Base-by-base conservation (phyloP, 2,329 filamentous ascomycete species). In the Beauveria pseudobassiana region DNA sequence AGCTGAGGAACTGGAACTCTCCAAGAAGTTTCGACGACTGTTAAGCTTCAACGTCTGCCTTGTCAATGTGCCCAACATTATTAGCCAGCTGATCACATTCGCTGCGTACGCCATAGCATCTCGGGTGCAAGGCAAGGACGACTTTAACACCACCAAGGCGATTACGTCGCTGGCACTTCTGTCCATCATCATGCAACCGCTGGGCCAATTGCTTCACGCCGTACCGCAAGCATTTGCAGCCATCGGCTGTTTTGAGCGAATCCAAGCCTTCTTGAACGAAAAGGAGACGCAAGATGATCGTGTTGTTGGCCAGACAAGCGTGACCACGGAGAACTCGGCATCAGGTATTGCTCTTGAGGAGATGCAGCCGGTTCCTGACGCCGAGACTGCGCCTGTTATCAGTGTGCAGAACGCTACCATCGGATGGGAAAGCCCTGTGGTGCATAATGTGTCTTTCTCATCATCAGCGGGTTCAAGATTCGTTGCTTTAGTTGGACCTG, bases 381-480 rank as follows among this genome's bases (percentile, higher is more conserved):
- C 26, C 26, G 56, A 49, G 28, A 55, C 40, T 54, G 61, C 50
- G 42, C 24, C 51, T 61, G 30, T 60, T 40, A 51, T 61, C 59
- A 52, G 46, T 59, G 58, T 63, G 30, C 45, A 53, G 40, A 53
- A 55, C 46, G 58, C 62, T 54, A 60, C 40, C 46, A 54, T 58
- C 26, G 59, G 55, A 54, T 62, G 55, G 59, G 53, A 60, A 53
- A 59, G 53, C 38, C 34, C 56, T 49, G 61, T 60, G 51, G 43
- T 64, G 34, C 60, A 63, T 54, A 50, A 64, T 53, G 45, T 62
- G 52, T 55, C 51, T 49, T 60, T 64, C 51, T 46, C 38, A 49
- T 60, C 53, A 40, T 40, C 55, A 49, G 16, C 34, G 26, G 55
- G 6, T 61, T 43, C 49, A 63, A 45, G 43, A 52, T 50, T 58